Base-by-base conservation (phyloP, 1,284 basidiomycete species). In the Leucoagaricus sp. region DNA sequence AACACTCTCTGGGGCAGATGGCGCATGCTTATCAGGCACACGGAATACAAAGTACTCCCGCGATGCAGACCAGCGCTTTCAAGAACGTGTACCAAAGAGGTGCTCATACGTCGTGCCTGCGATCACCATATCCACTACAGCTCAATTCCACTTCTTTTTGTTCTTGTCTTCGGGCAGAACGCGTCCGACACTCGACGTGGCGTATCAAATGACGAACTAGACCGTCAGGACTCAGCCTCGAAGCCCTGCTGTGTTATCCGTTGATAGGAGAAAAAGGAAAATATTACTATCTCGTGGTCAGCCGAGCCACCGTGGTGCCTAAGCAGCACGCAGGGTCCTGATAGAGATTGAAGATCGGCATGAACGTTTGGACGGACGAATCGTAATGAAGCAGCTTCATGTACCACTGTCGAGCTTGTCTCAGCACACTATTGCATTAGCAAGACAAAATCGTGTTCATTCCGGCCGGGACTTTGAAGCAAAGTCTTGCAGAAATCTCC, bases 401-500 rank as follows among this genome's bases (percentile, higher is more conserved):
- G 36, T n/a, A n/a, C n/a, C n/a, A n/a, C n/a, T n/a, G n/a, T n/a
- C n/a, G n/a, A n/a, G n/a, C n/a, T n/a, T n/a, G n/a, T n/a, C n/a
- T n/a, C n/a, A n/a, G n/a, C 19, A 49, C 19, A 26, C 33, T 28
- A 9, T 4, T 17, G 33, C 15, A 25, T 34, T 8, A 26, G 21
- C 48, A 38, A 17, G 12, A 44, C 42, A 23, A n/a, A n/a, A n/a
- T n/a, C n/a, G n/a, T n/a, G n/a, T 42, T 52, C 50, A 52, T 52
- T 44, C 41, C 41, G 50, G 50, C 50, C 31, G 50, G 41, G 41
- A 25, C 50, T 52, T 34, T 10, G 21, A 52, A 40, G 29, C 40
- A 21, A 31, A 19, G 41, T 6, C 31, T 33, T 12, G 31, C 31
- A 12, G 12, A 6, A n/a, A n/a, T n/a, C n/a, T n/a, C n/a, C n/a